phyloP scores from a whole-genome alignment of 2,329 filamentous ascomycete genomes.

The Trichoderma asperellum region DNA sequence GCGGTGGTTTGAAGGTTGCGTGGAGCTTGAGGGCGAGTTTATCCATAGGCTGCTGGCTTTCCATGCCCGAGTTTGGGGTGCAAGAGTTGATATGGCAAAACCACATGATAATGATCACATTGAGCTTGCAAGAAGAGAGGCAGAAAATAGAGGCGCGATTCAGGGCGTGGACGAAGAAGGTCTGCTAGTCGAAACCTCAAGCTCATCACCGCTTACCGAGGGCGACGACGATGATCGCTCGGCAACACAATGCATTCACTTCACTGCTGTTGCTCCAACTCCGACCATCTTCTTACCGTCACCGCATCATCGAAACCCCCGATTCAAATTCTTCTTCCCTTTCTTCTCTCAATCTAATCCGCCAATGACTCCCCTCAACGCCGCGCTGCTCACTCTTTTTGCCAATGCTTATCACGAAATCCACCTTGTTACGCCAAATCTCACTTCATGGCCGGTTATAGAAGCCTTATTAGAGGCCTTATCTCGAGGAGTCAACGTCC shows the following conservation, averaged over 20 bases:
- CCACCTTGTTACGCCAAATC: slow-evolving; percentile 75
- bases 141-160: background rate
- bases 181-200: slow-evolving; percentile 14
- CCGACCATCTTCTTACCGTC: slow-evolving; percentile 73
- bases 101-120: background rate
- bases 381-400: slow-evolving; percentile 64
- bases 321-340: slow-evolving; percentile 62
- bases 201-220: slow-evolving; percentile 26
- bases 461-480: slow-evolving; percentile 64
- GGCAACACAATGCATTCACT: slow-evolving; percentile 39
- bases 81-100: slow-evolving; percentile 30
- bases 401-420: slow-evolving; percentile 61
- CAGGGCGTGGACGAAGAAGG: slow-evolving; percentile 24
- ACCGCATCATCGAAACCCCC: slow-evolving; percentile 70
- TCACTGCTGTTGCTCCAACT: slow-evolving; percentile 37
- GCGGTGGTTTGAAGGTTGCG: slow-evolving; percentile 80
- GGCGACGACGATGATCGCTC: slow-evolving; percentile 32
- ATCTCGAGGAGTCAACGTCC: slow-evolving; percentile 67
- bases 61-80: slow-evolving; percentile 69
- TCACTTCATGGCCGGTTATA: slow-evolving; percentile 70
- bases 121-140: background rate
- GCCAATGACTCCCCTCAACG: slow-evolving; percentile 70
- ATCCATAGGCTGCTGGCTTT: slow-evolving; percentile 67
- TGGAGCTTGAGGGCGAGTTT: slow-evolving; percentile 66
- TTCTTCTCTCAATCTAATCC: slow-evolving; percentile 55